Conservation (phyloP, 306 rosid genomes). For the Herpetospermum pedunculosum region DNA sequence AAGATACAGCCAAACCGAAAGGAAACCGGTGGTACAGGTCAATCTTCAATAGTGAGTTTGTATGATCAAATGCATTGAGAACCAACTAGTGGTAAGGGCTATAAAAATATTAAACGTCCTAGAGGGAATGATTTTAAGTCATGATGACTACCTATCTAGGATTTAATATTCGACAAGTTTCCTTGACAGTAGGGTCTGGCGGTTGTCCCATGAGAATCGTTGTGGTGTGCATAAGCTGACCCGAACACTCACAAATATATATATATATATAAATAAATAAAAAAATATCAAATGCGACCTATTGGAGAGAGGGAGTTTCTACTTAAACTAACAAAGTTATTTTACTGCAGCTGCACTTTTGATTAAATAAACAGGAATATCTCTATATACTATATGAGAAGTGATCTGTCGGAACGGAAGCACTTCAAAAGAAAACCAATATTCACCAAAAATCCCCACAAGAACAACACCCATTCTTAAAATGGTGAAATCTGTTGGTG, state of each 20-base stretch:
- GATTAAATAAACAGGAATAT: background rate
- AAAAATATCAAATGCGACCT: too few species aligned
- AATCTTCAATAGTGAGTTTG: background rate
- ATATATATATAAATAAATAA: too few species aligned
- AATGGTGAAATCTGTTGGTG: slow-evolving; percentile 68
- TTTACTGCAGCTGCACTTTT: background rate
- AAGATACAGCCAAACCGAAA: background rate
- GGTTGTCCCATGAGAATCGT: too few species aligned
- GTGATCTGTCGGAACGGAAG: background rate
- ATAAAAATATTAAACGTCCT: too few species aligned
- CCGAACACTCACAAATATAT: too few species aligned
- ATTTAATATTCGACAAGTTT: too few species aligned
- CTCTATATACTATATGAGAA: background rate
- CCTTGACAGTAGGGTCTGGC: too few species aligned
- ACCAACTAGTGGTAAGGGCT: too few species aligned
- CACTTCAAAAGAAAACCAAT: background rate
- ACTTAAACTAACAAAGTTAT: background rate
- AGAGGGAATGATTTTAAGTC: too few species aligned
- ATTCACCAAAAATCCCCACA: slow-evolving; percentile 72
- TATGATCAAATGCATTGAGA: background rate
- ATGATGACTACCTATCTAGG: too few species aligned
- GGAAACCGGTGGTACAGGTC: background rate
- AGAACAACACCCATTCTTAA: slow-evolving; percentile 45
- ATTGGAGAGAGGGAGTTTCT: background rate
- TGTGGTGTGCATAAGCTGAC: too few species aligned